Evolutionary conservation across 1,284 basidiomycete species (phyloP).

Genomic region (Coniferiporia weirii): DNA sequence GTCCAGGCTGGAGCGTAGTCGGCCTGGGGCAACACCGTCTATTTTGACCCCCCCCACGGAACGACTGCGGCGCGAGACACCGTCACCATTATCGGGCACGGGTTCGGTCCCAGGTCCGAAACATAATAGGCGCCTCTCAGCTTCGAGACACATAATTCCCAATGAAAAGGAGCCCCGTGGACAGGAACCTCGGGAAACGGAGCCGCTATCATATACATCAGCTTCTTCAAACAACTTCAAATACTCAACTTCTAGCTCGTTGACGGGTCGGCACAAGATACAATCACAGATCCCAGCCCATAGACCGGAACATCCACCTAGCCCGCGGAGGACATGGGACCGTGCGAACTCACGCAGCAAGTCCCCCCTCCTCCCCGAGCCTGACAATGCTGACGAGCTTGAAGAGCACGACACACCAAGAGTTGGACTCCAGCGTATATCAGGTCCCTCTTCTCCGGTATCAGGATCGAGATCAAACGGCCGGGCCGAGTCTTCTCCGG

Average conservation of each 20-base stretch:
- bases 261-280: conserved; percentile 16
- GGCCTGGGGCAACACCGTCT: conserved; percentile 4
- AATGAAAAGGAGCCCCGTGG: background rate
- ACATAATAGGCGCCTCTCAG: background rate
- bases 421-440: conserved; percentile 3
- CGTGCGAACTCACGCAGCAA: conserved; percentile 36
- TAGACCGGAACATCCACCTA: background rate
- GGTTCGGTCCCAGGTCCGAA: background rate
- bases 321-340: background rate
- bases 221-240: background rate
- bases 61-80: background rate
- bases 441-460: conserved; percentile 1
- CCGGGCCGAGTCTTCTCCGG: background rate
- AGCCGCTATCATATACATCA: background rate
- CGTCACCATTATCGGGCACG: background rate
- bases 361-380: conserved; percentile 33
- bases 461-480: conserved; percentile 2
- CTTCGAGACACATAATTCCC: background rate
- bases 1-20: conserved; percentile 19
- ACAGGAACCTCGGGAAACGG: background rate
- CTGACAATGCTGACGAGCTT: background rate
- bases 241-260: conserved; percentile 7
- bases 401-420: conserved; percentile 24
- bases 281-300: background rate
- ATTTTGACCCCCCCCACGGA: background rate